Evolutionary conservation across 208 protist species (phyloP).

Genomic region (Porcisia hertigi): DNA sequence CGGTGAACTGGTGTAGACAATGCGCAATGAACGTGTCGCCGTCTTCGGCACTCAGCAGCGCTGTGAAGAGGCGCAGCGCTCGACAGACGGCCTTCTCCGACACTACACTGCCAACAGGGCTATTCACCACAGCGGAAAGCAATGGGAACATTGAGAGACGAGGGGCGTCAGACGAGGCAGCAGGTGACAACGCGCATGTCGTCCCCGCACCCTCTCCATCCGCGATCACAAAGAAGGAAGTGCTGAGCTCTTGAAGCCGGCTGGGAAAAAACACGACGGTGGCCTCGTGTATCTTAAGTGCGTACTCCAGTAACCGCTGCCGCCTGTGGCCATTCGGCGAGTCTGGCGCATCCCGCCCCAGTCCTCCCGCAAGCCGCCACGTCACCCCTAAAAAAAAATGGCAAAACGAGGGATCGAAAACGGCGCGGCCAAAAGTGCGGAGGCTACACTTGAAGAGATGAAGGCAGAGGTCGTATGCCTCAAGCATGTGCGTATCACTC

Average conservation of each 20-base stretch:
- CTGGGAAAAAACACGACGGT: conserved; percentile 51
- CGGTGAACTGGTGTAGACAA: conserved; percentile 24
- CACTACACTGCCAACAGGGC: conserved; percentile 37
- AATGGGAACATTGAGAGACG: conserved; percentile 24
- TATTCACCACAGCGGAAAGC: conserved; percentile 32
- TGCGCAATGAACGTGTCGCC: conserved; percentile 41
- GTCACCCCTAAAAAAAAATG: conserved; percentile 47
- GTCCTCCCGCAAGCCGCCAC: conserved; percentile 47
- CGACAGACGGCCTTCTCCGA: conserved; percentile 73
- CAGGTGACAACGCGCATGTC: background rate
- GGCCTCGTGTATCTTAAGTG: conserved; percentile 59
- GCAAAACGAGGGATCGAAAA: conserved; percentile 69
- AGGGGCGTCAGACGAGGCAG: background rate
- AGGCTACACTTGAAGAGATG: conserved; percentile 77
- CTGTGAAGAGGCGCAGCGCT: conserved; percentile 48
- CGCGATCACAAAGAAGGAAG: conserved; percentile 43
- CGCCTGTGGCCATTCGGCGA: conserved; percentile 10
- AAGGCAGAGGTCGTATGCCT: conserved; percentile 47
- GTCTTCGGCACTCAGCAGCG: conserved; percentile 50
- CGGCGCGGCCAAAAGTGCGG: conserved; percentile 67
- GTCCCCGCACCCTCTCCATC: background rate
- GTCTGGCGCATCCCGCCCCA: conserved; percentile 12
- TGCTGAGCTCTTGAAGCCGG: conserved; percentile 40
- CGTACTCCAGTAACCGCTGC: conserved; percentile 67
- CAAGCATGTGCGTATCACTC: conserved; percentile 19